A percentile compares a stretch with the other conserved stretches of the same genome.
These are phyloP conservation scores for Mortierella hygrophila DNA, from an alignment of 192 early-diverging fungal genomes.

Conservation along the genomic window DNA sequence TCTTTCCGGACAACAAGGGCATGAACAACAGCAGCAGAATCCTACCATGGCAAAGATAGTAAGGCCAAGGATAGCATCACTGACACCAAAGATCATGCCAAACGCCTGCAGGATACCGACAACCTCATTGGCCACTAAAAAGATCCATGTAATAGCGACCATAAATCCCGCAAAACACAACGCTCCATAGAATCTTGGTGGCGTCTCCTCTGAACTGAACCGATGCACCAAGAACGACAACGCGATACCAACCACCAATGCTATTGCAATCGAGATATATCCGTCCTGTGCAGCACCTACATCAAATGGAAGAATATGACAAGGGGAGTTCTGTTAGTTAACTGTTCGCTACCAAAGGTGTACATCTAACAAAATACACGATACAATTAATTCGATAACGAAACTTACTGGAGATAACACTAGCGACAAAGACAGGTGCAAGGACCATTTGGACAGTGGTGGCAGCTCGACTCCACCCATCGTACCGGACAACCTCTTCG, in stretches of 20 bases:
- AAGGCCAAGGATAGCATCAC: slow-evolving; percentile 85
- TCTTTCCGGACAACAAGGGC: neutral
- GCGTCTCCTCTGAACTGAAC: slow-evolving; percentile 53
- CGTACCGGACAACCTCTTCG: slow-evolving; percentile 18
- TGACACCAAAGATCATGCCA: slow-evolving; percentile 80
- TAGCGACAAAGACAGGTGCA: slow-evolving; percentile 66
- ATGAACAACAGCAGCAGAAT: neutral
- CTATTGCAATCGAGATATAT: slow-evolving; percentile 38
- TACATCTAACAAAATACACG: too few species aligned
- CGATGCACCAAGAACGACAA: slow-evolving; percentile 35
- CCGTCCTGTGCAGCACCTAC: slow-evolving; percentile 40
- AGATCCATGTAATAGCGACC: slow-evolving; percentile 88
- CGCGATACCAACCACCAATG: slow-evolving; percentile 42
- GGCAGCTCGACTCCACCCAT: slow-evolving; percentile 66
- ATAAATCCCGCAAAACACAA: slow-evolving; percentile 80
- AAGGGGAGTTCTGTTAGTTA: neutral
- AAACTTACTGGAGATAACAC: slow-evolving; percentile 52
- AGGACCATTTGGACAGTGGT: slow-evolving; percentile 69
- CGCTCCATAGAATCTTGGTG: slow-evolving; percentile 60
- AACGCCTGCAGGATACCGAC: slow-evolving; percentile 88
- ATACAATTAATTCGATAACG: neutral
- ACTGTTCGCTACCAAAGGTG: neutral
- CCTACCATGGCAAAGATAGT: slow-evolving; percentile 89
- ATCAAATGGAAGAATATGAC: neutral
- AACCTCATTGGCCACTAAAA: slow-evolving; percentile 90